These are phyloP conservation scores for Barnettozyma sp. DNA, from an alignment of 805 yeast genomes.

Conservation along the genomic window DNA sequence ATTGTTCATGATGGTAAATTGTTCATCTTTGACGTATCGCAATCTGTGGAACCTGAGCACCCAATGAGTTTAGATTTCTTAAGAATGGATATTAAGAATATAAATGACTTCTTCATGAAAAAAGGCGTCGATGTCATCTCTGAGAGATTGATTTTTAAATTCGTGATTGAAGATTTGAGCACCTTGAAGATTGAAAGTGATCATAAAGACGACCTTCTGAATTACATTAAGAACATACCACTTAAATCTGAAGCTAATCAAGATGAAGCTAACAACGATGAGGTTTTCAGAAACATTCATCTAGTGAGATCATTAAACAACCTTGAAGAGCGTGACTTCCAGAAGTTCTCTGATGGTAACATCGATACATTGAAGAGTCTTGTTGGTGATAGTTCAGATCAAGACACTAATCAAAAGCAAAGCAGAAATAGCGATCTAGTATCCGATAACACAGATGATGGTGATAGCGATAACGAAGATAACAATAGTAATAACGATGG, in stretches of 20 bases:
- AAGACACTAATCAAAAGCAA: too few species aligned
- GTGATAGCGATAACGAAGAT: conserved; percentile 23
- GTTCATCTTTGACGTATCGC: conserved; percentile 93
- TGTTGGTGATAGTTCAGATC: conserved; percentile 21
- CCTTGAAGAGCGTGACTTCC: conserved; percentile 85
- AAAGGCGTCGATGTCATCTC: conserved; percentile 72
- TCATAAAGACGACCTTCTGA: conserved; percentile 30
- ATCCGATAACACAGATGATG: conserved; percentile 23
- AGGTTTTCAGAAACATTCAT: conserved; percentile 76
- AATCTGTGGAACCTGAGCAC: conserved; percentile 95
- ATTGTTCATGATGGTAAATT: conserved; percentile 74
- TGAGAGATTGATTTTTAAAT: conserved; percentile 75
- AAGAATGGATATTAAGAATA: conserved; percentile 95
- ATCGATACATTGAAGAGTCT: conserved; percentile 64
- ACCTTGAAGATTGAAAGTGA: conserved; percentile 35
- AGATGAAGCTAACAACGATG: conserved; percentile 66
- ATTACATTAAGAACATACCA: conserved; percentile 46
- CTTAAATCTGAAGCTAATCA: conserved; percentile 44
- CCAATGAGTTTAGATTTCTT: conserved; percentile 93
- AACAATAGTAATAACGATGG: conserved; percentile 23
- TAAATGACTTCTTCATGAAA: conserved; percentile 76
- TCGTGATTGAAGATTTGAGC: conserved; percentile 47
- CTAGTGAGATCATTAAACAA: conserved; percentile 74
- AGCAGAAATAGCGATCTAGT: conserved; percentile 24
- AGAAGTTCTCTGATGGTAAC: conserved; percentile 70